Evolutionary conservation across 1,284 basidiomycete genomes (phyloP).

Genomic region (Apiotrichum akiyoshidainum): DNA sequence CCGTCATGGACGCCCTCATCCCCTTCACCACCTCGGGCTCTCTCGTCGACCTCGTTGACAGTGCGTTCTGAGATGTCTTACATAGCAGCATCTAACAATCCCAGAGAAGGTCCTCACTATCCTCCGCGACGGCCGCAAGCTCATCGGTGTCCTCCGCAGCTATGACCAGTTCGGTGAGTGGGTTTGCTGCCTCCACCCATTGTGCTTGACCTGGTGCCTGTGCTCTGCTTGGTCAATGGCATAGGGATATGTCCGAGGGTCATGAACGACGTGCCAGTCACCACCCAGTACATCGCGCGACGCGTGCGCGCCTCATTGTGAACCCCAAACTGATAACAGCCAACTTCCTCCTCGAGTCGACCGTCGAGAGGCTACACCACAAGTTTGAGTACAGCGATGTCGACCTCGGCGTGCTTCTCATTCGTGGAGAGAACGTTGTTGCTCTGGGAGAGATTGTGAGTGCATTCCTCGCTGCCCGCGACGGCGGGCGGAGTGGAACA

Average conservation of each 20-base stretch:
- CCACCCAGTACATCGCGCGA: background rate
- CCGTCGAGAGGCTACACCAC: slow-evolving; percentile 56
- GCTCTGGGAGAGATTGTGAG: slow-evolving; percentile 92
- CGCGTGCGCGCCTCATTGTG: background rate
- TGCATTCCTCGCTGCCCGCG: too few relatives aligned
- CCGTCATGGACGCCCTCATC: slow-evolving; percentile 81
- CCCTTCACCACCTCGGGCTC: slow-evolving; percentile 96
- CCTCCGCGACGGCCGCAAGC: slow-evolving; percentile 90
- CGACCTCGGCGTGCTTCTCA: slow-evolving; percentile 67
- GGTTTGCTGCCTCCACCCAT: background rate
- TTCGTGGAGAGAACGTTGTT: slow-evolving; percentile 98
- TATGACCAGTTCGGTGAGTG: slow-evolving; percentile 97
- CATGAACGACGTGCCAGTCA: too few relatives aligned
- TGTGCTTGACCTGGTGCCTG: too few relatives aligned
- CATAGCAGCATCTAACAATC: background rate
- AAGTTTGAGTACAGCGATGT: slow-evolving; percentile 44
- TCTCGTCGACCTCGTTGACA: slow-evolving; percentile 95
- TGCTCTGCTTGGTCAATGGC: too few relatives aligned
- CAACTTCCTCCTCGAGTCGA: slow-evolving; percentile 88
- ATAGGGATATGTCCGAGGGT: too few relatives aligned
- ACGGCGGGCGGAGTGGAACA: too few relatives aligned
- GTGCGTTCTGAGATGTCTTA: slow-evolving; percentile 63
- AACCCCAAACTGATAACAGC: slow-evolving; percentile 55
- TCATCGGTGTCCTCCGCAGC: slow-evolving; percentile 90
- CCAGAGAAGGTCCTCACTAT: slow-evolving; percentile 98